Evolutionary conservation across 805 yeast species (phyloP).

Genomic region (Candida stauntonica): DNA sequence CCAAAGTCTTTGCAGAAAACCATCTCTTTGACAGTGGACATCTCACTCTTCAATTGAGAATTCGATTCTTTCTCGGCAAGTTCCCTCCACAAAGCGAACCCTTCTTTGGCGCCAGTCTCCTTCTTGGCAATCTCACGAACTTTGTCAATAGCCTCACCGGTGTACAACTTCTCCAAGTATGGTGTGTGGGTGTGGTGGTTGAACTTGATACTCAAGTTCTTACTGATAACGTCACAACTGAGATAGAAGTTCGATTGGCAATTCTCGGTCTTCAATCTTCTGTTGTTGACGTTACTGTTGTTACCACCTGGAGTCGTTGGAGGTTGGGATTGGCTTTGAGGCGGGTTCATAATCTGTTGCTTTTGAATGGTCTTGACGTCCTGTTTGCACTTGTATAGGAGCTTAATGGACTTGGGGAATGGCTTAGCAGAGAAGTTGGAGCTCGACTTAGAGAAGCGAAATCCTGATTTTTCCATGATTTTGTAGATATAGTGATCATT

Average conservation of each 20-base stretch:
- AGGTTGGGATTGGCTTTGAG: neutral
- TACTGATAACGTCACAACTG: conserved; percentile 22
- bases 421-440: conserved; percentile 22
- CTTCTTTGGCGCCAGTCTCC: conserved; percentile 9
- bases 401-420: conserved; percentile 23
- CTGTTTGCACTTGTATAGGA: conserved; percentile 25
- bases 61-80: conserved; percentile 8
- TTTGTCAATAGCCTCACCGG: conserved; percentile 15
- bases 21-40: conserved; percentile 15
- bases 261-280: conserved; percentile 23
- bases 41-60: conserved; percentile 14
- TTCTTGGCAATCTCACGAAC: conserved; percentile 11
- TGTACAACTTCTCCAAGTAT: conserved; percentile 20
- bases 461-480: conserved; percentile 22
- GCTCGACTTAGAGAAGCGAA: conserved; percentile 22
- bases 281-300: conserved; percentile 6
- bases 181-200: conserved; percentile 22
- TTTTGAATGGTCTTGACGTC: conserved; percentile 24
- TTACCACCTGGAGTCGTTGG: conserved; percentile 9
- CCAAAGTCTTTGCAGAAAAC: conserved; percentile 24
- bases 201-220: conserved; percentile 21
- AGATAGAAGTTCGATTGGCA: conserved; percentile 24
- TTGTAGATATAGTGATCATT: conserved; percentile 15
- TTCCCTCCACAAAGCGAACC: conserved; percentile 7
- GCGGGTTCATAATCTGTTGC: conserved; percentile 2